Conservation (phyloP, 2,329 filamentous ascomycete genomes). For the Fusarium gaditjirri region DNA sequence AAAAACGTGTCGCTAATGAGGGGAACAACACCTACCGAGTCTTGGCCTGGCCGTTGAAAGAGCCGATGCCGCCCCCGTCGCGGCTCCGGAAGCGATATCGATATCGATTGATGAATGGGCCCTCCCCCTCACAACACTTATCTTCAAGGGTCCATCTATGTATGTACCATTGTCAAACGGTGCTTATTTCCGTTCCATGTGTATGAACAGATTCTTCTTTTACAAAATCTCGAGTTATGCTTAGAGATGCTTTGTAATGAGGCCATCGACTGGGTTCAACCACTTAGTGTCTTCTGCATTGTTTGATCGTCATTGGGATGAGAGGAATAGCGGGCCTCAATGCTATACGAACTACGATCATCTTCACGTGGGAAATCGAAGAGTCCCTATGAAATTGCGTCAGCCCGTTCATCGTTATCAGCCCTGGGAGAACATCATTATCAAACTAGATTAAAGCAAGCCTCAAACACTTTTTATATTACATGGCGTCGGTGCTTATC, state of each 20-base stretch:
- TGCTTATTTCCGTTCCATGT: constrained; percentile 6
- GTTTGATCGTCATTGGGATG: background rate
- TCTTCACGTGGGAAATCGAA: background rate
- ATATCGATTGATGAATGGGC: constrained; percentile 3
- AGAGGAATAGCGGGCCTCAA: background rate
- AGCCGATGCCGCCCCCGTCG: constrained; percentile 26
- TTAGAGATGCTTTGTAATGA: background rate
- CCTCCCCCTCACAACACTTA: constrained; percentile 5
- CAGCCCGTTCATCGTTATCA: background rate
- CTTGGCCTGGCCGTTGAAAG: constrained; percentile 18
- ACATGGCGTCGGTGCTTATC: background rate
- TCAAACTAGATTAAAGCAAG: background rate
- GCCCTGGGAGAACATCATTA: background rate
- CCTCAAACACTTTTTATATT: background rate
- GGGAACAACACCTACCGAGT: constrained; percentile 19
- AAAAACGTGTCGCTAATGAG: constrained; percentile 18
- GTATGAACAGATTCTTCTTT: background rate
- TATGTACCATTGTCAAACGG: background rate
- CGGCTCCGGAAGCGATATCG: constrained; percentile 20
- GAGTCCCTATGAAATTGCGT: background rate
- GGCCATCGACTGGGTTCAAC: background rate
- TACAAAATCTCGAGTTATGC: background rate
- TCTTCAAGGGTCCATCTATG: background rate
- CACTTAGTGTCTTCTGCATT: background rate
- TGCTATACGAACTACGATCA: background rate